phyloP scores from a whole-genome alignment of 148 eudicot genomes.

The Rheum nobile region DNA sequence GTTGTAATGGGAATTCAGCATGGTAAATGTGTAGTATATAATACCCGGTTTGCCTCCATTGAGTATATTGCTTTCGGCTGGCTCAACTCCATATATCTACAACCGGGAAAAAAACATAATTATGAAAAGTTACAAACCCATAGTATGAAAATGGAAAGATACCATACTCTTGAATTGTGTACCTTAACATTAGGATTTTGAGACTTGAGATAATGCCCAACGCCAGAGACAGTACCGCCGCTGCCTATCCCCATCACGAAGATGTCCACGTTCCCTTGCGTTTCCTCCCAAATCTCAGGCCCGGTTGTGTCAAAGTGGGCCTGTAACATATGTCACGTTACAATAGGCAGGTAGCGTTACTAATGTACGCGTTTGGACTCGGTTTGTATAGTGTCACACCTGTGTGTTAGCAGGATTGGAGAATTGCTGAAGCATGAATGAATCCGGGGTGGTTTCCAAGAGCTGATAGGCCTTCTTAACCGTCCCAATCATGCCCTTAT shows the following conservation, averaged over 20 bases:
- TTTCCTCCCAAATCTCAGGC: slow-evolving; percentile 97
- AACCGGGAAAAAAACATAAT: background rate
- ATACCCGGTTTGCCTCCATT: slow-evolving; percentile 98
- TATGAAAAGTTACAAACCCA: background rate
- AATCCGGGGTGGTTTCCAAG: slow-evolving; percentile 60
- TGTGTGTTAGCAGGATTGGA: slow-evolving; percentile 78
- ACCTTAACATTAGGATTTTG: slow-evolving; percentile 91
- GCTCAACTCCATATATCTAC: slow-evolving; percentile 92
- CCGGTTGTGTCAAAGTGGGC: slow-evolving; percentile 93
- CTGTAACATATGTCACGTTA: too few relatives aligned
- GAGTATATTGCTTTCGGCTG: slow-evolving; percentile 79
- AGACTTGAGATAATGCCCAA: slow-evolving; percentile 84
- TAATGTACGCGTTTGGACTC: too few relatives aligned
- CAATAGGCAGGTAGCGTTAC: too few relatives aligned
- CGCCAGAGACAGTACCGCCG: slow-evolving; percentile 95
- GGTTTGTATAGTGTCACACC: too few relatives aligned
- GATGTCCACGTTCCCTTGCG: slow-evolving; percentile 80
- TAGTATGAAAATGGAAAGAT: too few relatives aligned
- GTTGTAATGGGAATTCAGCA: too few relatives aligned
- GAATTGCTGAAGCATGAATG: slow-evolving; percentile 92
- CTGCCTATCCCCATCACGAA: slow-evolving; percentile 98
- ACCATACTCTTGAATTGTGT: background rate
- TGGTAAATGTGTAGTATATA: too few relatives aligned
- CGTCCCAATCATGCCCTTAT: slow-evolving; percentile 97
- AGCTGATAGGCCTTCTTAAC: slow-evolving; percentile 83